phyloP scores from a whole-genome alignment of 1,284 basidiomycete species.

The Fomitiporia mediterranea region DNA sequence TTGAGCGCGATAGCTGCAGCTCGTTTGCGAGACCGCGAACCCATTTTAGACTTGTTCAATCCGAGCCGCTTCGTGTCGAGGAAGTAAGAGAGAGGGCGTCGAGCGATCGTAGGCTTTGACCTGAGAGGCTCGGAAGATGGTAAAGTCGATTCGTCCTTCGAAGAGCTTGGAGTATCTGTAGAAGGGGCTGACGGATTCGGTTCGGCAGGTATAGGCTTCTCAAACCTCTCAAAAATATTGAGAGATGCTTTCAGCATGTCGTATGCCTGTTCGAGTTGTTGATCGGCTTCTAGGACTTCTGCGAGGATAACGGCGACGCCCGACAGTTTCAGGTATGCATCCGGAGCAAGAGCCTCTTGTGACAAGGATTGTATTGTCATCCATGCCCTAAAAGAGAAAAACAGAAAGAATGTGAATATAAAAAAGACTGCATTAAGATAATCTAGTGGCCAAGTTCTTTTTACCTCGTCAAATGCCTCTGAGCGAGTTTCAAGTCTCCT shows the following conservation, averaged over 20 bases:
- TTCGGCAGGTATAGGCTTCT: background rate
- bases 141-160: background rate
- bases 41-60: slow-evolving; percentile 24
- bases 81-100: no score
- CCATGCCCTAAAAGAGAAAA: slow-evolving; percentile 48
- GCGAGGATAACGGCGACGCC: slow-evolving; percentile 66
- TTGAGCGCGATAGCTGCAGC: slow-evolving; percentile 62
- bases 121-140: no score
- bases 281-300: slow-evolving; percentile 50
- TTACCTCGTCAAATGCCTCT: slow-evolving; percentile 52
- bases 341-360: slow-evolving; percentile 40
- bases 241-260: slow-evolving; percentile 39
- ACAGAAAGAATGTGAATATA: slow-evolving; percentile 1
- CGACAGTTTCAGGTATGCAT: slow-evolving; percentile 63
- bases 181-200: background rate
- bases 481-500: slow-evolving; percentile 52
- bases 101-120: no score
- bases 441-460: no score
- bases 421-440: background rate
- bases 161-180: background rate
- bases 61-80: slow-evolving; percentile 1
- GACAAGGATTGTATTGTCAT: slow-evolving; percentile 49
- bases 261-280: slow-evolving; percentile 47
- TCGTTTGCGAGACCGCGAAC: slow-evolving; percentile 49
- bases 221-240: slow-evolving; percentile 15